phyloP scores from a whole-genome alignment of 805 yeast genomes.

The Cyberlindnera xylosilytica region DNA sequence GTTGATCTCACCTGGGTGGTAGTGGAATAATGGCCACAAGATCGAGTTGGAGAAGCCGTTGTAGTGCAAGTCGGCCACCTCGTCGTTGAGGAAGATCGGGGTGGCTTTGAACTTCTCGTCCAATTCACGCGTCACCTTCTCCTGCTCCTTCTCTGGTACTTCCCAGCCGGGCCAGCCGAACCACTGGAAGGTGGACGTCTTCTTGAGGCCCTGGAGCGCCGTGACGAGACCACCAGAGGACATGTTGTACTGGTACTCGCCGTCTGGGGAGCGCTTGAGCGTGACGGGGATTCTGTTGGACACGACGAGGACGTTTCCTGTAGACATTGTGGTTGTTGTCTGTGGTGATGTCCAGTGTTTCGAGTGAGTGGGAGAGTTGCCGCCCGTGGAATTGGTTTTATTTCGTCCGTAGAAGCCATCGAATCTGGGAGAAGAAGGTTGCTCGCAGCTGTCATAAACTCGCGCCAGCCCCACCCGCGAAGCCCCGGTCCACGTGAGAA shows the following conservation, averaged over 20 bases:
- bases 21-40: constrained; percentile 97
- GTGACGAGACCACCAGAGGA: constrained; percentile 97
- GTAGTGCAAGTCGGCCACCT: constrained; percentile 91
- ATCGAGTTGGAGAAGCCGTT: constrained; percentile 95
- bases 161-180: constrained; percentile 98
- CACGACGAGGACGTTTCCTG: constrained; percentile 74
- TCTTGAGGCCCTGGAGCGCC: constrained; percentile 88
- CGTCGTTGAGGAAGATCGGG: constrained; percentile 85
- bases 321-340: constrained; percentile 10
- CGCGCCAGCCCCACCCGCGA: too few species aligned
- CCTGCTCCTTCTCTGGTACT: constrained; percentile 73
- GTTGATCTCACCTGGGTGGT: constrained; percentile 98
- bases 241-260: constrained; percentile 80
- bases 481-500: too few species aligned
- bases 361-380: background rate
- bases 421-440: too few species aligned
- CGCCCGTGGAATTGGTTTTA: background rate
- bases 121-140: constrained; percentile 64
- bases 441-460: too few species aligned
- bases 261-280: constrained; percentile 58
- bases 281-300: constrained; percentile 96
- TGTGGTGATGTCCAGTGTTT: background rate
- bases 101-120: constrained; percentile 79
- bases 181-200: constrained; percentile 87
- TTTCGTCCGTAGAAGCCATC: too few species aligned